These are phyloP conservation scores for Litsea cubeba DNA, from an alignment of 164 flowering plant genomes.

Conservation along the genomic window DNA sequence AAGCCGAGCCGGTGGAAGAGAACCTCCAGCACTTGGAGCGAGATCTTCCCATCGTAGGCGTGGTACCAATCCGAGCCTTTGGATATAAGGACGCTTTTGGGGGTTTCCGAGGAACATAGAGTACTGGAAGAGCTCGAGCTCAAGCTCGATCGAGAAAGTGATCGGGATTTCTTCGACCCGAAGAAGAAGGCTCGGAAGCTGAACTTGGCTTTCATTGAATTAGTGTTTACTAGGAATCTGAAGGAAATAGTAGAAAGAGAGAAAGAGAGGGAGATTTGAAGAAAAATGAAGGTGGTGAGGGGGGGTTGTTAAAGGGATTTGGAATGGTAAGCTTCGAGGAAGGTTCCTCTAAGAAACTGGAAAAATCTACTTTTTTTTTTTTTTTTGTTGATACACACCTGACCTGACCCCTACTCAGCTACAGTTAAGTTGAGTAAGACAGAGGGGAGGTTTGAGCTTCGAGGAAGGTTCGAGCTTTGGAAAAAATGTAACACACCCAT, in stretches of 20 bases:
- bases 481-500: too few species aligned
- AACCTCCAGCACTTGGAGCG: constrained; percentile 38
- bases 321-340: background rate
- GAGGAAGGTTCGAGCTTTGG: too few species aligned
- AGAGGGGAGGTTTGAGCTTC: too few species aligned
- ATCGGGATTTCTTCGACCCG: constrained; percentile 24
- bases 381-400: too few species aligned
- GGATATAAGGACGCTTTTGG: constrained; percentile 51
- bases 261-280: background rate
- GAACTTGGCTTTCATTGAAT: background rate
- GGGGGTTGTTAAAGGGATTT: background rate
- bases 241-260: constrained; percentile 8
- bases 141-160: constrained; percentile 35
- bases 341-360: background rate
- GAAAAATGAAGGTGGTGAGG: constrained; percentile 4
- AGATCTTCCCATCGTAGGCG: constrained; percentile 35
- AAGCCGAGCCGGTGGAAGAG: constrained; percentile 43
- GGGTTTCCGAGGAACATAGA: constrained; percentile 32
- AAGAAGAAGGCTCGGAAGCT: constrained; percentile 35
- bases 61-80: background rate
- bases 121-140: constrained; percentile 18
- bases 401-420: too few species aligned
- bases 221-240: constrained; percentile 8
- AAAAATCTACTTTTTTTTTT: too few species aligned
- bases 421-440: too few species aligned